Percentiles rank a stretch among this genome's conserved stretches.
These are phyloP conservation scores for Furculomyces boomerangus DNA, from an alignment of 371 early-diverging fungal species.

Conservation along the genomic window DNA sequence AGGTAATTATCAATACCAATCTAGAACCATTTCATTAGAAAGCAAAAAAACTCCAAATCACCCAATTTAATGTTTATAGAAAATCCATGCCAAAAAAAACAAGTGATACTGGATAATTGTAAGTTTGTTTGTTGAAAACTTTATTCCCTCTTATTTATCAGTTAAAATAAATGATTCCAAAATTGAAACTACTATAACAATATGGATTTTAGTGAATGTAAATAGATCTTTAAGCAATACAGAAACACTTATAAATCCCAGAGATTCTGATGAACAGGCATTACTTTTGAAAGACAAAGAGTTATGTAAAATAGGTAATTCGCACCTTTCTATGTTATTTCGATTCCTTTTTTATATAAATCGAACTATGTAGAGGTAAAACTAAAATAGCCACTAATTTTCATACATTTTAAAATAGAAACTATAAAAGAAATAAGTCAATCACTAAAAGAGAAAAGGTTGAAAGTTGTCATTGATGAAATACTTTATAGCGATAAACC, in stretches of 20 bases:
- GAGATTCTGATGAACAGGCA: not conserved
- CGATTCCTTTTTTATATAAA: not conserved
- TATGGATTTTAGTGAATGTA: not conserved
- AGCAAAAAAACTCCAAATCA: not conserved
- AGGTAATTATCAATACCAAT: not conserved
- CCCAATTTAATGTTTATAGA: not conserved
- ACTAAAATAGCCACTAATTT: not conserved
- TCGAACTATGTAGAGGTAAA: not conserved
- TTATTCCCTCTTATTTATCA: not conserved
- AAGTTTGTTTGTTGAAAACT: not conserved
- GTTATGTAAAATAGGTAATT: not conserved
- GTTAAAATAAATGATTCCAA: not conserved
- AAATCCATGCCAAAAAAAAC: not conserved
- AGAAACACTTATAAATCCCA: not conserved
- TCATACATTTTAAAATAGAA: conserved; percentile 5
- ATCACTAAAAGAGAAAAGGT: conserved; percentile 7
- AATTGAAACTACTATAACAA: not conserved
- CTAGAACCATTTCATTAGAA: not conserved
- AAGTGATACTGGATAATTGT: not conserved
- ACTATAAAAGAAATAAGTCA: conserved; percentile 2
- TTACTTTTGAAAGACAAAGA: not conserved
- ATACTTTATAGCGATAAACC: conserved; percentile 11
- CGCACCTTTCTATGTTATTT: not conserved
- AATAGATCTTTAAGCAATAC: not conserved
- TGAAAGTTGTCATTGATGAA: conserved; percentile 8